These are phyloP conservation scores for Acacia crassicarpa DNA, from an alignment of 306 rosid species.

Conservation along the genomic window DNA sequence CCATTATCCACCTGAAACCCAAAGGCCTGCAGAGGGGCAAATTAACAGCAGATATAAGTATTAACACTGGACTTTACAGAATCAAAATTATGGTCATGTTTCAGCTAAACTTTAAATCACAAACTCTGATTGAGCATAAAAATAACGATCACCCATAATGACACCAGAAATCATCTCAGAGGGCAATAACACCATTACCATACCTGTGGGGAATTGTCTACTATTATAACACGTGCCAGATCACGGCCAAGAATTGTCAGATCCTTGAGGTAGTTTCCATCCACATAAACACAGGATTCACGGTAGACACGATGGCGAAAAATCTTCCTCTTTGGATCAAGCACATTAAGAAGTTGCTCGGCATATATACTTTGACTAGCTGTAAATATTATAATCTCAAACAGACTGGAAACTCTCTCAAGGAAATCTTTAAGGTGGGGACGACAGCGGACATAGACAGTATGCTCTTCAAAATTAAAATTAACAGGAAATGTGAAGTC, in stretches of 20 bases:
- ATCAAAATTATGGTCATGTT: constrained; percentile 4
- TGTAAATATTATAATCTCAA: constrained; percentile 94
- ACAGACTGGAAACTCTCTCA: constrained; percentile 69
- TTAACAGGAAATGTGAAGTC: constrained; percentile 93
- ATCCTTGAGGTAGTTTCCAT: constrained; percentile 95
- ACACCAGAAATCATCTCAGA: constrained; percentile 1
- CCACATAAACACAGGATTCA: constrained; percentile 95
- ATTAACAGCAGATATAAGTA: constrained; percentile 19
- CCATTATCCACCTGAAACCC: constrained; percentile 99
- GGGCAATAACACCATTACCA: neutral
- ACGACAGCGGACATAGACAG: constrained; percentile 93
- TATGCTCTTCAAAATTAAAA: constrained; percentile 85
- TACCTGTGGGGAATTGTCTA: constrained; percentile 99
- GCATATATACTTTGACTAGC: constrained; percentile 99
- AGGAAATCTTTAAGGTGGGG: constrained; percentile 92
- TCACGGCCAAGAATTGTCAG: constrained; percentile 98
- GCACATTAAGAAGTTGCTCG: constrained; percentile 92
- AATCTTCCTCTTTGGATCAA: constrained; percentile 94
- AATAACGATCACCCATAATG: neutral
- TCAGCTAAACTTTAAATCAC: constrained; percentile 1
- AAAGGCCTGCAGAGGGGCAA: constrained; percentile 66
- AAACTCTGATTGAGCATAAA: neutral
- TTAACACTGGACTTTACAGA: too few relatives aligned
- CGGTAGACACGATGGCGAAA: constrained; percentile 95
- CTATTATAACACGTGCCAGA: constrained; percentile 74